These are phyloP conservation scores for Platanthera zijinensis DNA, from an alignment of 106 monocot genomes.

Conservation along the genomic window DNA sequence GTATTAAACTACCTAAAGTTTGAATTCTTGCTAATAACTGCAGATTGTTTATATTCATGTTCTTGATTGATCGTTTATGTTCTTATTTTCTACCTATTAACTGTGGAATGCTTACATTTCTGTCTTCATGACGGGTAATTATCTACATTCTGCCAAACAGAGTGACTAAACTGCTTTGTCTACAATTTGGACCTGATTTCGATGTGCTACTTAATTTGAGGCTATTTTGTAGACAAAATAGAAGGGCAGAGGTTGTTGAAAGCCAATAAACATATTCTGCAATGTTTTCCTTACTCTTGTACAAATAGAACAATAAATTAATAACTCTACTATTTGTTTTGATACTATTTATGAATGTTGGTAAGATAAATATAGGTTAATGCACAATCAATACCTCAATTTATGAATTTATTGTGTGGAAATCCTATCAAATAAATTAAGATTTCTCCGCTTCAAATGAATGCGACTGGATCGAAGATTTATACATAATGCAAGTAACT, in stretches of 20 bases:
- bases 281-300: conserved; percentile 64
- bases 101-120: too few relatives aligned
- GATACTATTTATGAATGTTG: not conserved
- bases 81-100: too few relatives aligned
- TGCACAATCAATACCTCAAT: conserved; percentile 42
- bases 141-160: conserved; percentile 56
- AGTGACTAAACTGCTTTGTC: conserved; percentile 28
- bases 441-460: conserved; percentile 97
- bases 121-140: too few relatives aligned
- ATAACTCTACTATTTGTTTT: not conserved
- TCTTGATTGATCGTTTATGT: too few relatives aligned
- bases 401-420: conserved; percentile 74
- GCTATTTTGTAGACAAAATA: conserved; percentile 77
- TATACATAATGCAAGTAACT: conserved; percentile 77
- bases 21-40: too few relatives aligned
- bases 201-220: conserved; percentile 66
- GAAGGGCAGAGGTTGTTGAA: conserved; percentile 70
- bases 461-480: conserved; percentile 82
- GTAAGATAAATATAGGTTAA: not conserved
- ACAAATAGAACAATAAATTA: conserved; percentile 5
- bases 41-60: too few relatives aligned
- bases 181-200: conserved; percentile 28
- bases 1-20: too few relatives aligned
- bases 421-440: conserved; percentile 85
- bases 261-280: conserved; percentile 89